Percentiles rank a stretch among this genome's conserved stretches.
phyloP scores from a whole-genome alignment of 2,329 filamentous ascomycete species.

The Neofusicoccum ribis region DNA sequence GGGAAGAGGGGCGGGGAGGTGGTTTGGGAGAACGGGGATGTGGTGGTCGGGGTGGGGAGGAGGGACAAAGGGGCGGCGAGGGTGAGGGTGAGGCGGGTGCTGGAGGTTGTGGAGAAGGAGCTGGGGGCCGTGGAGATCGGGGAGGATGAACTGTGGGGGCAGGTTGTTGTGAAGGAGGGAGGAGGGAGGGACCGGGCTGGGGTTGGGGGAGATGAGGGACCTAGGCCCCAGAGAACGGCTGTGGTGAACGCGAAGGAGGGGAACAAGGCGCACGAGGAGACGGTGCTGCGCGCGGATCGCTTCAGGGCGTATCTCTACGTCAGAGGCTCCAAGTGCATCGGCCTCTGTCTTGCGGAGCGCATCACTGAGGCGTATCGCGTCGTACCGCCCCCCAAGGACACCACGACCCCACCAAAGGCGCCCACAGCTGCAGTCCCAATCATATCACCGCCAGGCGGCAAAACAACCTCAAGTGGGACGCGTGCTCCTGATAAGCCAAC shows the following conservation, averaged over 20 bases:
- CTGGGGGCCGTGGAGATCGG: constrained; percentile 61
- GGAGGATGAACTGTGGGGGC: constrained; percentile 60
- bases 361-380: constrained; percentile 60
- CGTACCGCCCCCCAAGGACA: constrained; percentile 28
- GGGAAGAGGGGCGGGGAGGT: too few species aligned
- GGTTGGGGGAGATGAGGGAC: background rate
- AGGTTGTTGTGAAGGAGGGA: constrained; percentile 29
- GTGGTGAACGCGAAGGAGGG: background rate
- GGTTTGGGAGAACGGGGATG: too few species aligned
- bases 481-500: background rate
- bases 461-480: constrained; percentile 26
- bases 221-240: background rate
- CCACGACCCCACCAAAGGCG: constrained; percentile 24
- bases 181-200: background rate
- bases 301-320: constrained; percentile 65
- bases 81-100: constrained; percentile 53
- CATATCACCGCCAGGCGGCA: constrained; percentile 5
- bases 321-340: constrained; percentile 61
- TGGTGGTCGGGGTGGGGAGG: too few species aligned
- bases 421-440: constrained; percentile 22
- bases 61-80: constrained; percentile 51
- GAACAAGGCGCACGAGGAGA: constrained; percentile 3
- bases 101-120: constrained; percentile 64
- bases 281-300: constrained; percentile 40
- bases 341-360: constrained; percentile 61